These are phyloP conservation scores for Solanum hybrid DNA, from an alignment of 305 asterid genomes.

Conservation along the genomic window DNA sequence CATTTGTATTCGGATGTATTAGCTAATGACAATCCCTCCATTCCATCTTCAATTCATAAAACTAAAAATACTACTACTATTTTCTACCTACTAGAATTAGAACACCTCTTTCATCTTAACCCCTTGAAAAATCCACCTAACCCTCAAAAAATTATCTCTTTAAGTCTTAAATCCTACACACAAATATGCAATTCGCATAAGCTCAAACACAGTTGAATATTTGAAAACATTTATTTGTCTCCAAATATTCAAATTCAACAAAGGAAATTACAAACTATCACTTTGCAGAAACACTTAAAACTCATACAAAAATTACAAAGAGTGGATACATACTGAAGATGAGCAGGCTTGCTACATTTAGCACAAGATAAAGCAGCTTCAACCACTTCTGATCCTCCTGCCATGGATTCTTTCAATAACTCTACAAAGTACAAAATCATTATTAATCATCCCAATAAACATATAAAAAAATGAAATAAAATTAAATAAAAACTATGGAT, in stretches of 20 bases:
- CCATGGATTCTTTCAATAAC: conserved; percentile 25
- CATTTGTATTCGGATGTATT: neutral
- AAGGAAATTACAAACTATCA: neutral
- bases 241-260: neutral
- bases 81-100: neutral
- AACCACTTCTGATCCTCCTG: conserved; percentile 57
- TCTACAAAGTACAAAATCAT: neutral
- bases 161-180: neutral
- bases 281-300: neutral
- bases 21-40: neutral
- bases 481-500: neutral
- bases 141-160: neutral
- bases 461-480: neutral
- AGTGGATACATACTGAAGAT: conserved; percentile 56
- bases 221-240: neutral
- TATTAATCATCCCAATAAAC: neutral
- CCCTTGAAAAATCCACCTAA: neutral
- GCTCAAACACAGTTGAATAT: neutral
- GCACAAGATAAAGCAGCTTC: conserved; percentile 53
- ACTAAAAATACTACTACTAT: neutral
- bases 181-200: neutral
- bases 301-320: neutral
- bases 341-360: conserved; percentile 80
- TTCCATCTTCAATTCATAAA: neutral
- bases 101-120: neutral